Evolutionary conservation across 1,139 yeast genomes (phyloP), one percentile per base, ranked within the genome.

Genomic region (Barnettozyma hawaiiensis): DNA sequence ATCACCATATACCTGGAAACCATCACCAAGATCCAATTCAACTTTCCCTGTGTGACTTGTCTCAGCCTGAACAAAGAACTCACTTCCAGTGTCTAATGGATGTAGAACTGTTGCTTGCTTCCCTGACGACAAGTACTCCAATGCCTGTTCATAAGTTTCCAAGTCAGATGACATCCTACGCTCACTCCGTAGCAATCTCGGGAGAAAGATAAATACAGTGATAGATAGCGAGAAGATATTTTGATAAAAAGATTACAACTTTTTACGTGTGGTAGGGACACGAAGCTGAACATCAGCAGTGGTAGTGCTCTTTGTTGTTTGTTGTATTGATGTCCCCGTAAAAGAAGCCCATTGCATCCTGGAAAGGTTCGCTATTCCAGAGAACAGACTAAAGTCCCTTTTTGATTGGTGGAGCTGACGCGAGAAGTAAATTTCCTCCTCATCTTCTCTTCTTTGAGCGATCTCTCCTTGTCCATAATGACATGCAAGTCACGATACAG

Each of bases 401-500:
- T n/a, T n/a, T n/a, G n/a, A n/a, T n/a, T n/a, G n/a, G n/a, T n/a
- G n/a, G n/a, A n/a, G n/a, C 21, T 31, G 9, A 18, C 5, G 2
- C 11, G 33, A 7, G 33, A 3, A 16, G 33, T 16, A n/a, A 31
- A 5, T 9, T 31, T n/a, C n/a, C 2, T 18, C 24, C n/a, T 32
- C 24, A 20, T 14, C 24, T 21, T 32, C 18, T 19, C 35, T 26
- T 32, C 35, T 12, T 32, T 32, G 23, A 32, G 12, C 9, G n/a
- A 29, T 34, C 37, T 34, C 21, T 34, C 37, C 8, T 34, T 34
- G n/a, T 15, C 29, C 37, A 77, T 77, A 32, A 63, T 67, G 41
- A 64, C 58, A 53, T 76, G 78, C 55, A 77, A 69, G 57, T 75
- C 68, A 66, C 79, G 69, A 66, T 73, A 77, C 37, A 67, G 69